Percentiles rank a stretch among this genome's conserved stretches.
Conservation (phyloP, 1,139 yeast species). For the Zygosaccharomyces pseudobailii region DNA sequence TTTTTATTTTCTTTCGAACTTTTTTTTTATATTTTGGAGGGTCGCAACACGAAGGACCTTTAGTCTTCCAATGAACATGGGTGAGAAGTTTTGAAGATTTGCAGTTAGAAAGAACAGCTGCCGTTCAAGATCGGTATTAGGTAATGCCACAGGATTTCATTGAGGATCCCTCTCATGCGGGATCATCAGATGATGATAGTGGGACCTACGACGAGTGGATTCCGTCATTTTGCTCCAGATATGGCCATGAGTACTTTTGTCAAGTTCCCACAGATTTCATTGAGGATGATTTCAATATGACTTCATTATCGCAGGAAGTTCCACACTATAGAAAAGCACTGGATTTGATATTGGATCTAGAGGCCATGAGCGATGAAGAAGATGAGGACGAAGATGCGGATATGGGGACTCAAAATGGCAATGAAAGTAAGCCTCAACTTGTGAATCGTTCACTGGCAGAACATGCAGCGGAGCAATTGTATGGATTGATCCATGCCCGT, state of each 20-base stretch:
- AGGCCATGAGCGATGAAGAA: slow-evolving; percentile 51
- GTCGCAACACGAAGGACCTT: neutral
- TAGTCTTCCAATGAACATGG: neutral
- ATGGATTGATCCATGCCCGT: slow-evolving; percentile 92
- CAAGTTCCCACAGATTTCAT: slow-evolving; percentile 90
- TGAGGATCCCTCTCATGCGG: slow-evolving; percentile 19
- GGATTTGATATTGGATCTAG: slow-evolving; percentile 84
- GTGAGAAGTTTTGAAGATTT: neutral
- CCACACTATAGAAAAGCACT: slow-evolving; percentile 91
- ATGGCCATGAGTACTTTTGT: slow-evolving; percentile 90
- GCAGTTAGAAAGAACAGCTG: neutral
- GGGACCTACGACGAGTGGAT: slow-evolving; percentile 70
- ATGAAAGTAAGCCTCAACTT: slow-evolving; percentile 25
- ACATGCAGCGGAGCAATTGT: slow-evolving; percentile 84
- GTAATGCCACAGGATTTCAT: slow-evolving; percentile 23
- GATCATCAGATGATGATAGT: slow-evolving; percentile 29
- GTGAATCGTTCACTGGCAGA: slow-evolving; percentile 61
- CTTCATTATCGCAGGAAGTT: slow-evolving; percentile 80
- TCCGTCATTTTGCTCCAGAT: slow-evolving; percentile 76
- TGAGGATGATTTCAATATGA: slow-evolving; percentile 92
- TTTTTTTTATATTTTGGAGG: neutral
- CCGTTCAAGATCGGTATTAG: neutral
- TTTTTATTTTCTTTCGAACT: neutral
- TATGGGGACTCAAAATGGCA: slow-evolving; percentile 13
- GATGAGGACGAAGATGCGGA: slow-evolving; percentile 23